Evolutionary conservation across 2,329 filamentous ascomycete species (phyloP).

Genomic region (Teratosphaeria nubilosa): DNA sequence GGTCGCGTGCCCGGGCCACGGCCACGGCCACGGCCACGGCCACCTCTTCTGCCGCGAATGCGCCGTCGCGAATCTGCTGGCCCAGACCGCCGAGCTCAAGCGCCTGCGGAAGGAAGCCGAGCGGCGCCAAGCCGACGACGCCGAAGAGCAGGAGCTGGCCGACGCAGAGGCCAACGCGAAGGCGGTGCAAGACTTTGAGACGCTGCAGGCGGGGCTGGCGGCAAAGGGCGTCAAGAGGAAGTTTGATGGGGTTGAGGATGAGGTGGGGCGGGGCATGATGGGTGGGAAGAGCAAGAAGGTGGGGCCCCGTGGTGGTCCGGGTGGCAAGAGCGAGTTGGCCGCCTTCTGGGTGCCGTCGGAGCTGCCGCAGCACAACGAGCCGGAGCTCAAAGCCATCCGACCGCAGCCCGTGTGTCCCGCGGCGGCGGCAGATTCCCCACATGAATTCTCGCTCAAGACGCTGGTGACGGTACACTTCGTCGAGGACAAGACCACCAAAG

Average conservation of each 20-base stretch:
- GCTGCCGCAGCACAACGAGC: slow-evolving; percentile 52
- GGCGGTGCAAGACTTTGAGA: slow-evolving; percentile 73
- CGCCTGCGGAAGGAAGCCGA: slow-evolving; percentile 56
- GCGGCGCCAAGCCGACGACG: slow-evolving; percentile 52
- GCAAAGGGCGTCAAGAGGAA: slow-evolving; percentile 56
- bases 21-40: too few relatives aligned
- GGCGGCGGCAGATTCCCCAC: slow-evolving; percentile 51
- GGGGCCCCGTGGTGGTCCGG: slow-evolving; percentile 51
- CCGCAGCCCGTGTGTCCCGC: slow-evolving; percentile 44
- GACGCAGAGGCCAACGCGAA: slow-evolving; percentile 61
- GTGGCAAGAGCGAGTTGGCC: slow-evolving; percentile 57
- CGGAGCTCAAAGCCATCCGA: slow-evolving; percentile 38
- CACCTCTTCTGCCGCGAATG: slow-evolving; percentile 96
- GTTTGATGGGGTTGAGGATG: slow-evolving; percentile 68
- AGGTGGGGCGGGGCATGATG: slow-evolving; percentile 59
- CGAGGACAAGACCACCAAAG: slow-evolving; percentile 48
- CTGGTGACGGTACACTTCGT: slow-evolving; percentile 69
- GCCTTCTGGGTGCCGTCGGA: slow-evolving; percentile 91
- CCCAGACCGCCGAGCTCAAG: slow-evolving; percentile 86
- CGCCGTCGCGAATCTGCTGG: slow-evolving; percentile 78
- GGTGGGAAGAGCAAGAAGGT: slow-evolving; percentile 53
- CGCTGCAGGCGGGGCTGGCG: slow-evolving; percentile 57
- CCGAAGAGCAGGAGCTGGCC: slow-evolving; percentile 48
- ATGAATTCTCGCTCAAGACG: slow-evolving; percentile 67
- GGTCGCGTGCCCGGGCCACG: slow-evolving; percentile 56